Evolutionary conservation across 306 rosid genomes (phyloP).

Genomic region (Datisca glomerata): DNA sequence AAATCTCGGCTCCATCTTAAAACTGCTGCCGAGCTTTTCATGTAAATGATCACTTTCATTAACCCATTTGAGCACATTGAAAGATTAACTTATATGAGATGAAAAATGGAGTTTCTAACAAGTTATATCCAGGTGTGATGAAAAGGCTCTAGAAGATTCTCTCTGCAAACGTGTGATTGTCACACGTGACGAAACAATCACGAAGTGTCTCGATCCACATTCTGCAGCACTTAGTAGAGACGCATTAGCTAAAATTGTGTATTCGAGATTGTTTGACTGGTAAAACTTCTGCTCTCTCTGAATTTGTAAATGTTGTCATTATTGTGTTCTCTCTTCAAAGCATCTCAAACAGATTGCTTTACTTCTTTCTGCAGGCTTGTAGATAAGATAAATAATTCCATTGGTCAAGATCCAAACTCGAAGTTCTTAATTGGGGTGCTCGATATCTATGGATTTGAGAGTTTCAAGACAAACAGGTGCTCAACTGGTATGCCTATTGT

Average conservation of each 20-base stretch:
- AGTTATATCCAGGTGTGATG: conserved; percentile 76
- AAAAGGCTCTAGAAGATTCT: conserved; percentile 87
- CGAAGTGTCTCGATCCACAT: conserved; percentile 89
- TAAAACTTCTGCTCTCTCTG: conserved; percentile 21
- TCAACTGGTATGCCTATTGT: conserved; percentile 32
- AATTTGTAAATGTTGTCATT: conserved; percentile 11
- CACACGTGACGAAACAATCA: conserved; percentile 91
- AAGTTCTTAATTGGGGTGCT: conserved; percentile 85
- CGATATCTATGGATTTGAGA: conserved; percentile 99
- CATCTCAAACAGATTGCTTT: too few relatives aligned
- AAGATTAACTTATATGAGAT: conserved; percentile 13
- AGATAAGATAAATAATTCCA: conserved; percentile 74
- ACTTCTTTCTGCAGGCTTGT: conserved; percentile 76
- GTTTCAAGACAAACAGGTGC: conserved; percentile 99
- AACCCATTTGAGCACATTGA: conserved; percentile 12
- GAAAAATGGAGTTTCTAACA: conserved; percentile 9
- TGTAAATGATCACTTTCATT: conserved; percentile 33
- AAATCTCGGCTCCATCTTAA: conserved; percentile 76
- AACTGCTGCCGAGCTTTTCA: conserved; percentile 88
- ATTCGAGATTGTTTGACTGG: conserved; percentile 96
- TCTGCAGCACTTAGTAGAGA: conserved; percentile 91
- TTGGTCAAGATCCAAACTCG: conserved; percentile 94
- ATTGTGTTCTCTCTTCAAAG: conserved; percentile 14
- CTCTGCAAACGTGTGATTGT: conserved; percentile 98
- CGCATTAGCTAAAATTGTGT: conserved; percentile 90